These are phyloP conservation scores for Ceratorhiza oryzae-sativae DNA, from an alignment of 1,284 basidiomycete genomes.

Conservation along the genomic window DNA sequence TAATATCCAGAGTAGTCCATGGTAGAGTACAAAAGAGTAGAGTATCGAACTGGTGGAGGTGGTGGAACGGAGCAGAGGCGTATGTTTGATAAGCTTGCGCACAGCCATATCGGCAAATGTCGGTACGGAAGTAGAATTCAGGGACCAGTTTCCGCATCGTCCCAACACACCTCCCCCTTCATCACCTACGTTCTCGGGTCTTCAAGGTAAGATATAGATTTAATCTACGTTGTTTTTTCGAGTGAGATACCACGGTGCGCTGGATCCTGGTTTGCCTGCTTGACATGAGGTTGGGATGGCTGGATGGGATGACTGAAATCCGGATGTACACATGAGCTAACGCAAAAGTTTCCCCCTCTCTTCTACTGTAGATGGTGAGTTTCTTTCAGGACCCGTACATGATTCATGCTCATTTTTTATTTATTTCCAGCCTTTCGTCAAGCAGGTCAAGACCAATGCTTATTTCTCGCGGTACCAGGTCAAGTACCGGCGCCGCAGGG, in stretches of 20 bases:
- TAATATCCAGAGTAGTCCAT: constrained; percentile 26
- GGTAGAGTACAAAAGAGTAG: not conserved
- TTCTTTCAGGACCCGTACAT: not conserved
- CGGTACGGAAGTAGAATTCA: constrained; percentile 11
- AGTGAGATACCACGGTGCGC: not conserved
- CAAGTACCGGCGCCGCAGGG: constrained; percentile 92
- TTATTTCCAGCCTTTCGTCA: constrained; percentile 77
- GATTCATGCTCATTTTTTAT: constrained; percentile 3
- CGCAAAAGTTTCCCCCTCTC: constrained; percentile 22
- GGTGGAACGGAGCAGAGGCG: not conserved
- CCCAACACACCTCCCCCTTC: constrained; percentile 6
- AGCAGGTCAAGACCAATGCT: constrained; percentile 85
- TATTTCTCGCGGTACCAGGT: constrained; percentile 99
- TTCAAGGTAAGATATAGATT: constrained; percentile 62
- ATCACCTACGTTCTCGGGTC: constrained; percentile 33
- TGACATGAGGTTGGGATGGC: not conserved
- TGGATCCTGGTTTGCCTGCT: not conserved
- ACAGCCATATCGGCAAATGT: not conserved
- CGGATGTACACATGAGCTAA: constrained; percentile 40
- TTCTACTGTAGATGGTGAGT: constrained; percentile 36
- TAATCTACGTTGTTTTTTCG: not conserved
- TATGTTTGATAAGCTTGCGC: not conserved
- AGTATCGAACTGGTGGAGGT: constrained; percentile 1
- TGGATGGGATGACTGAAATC: constrained; percentile 38
- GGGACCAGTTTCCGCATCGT: constrained; percentile 2